phyloP scores from a whole-genome alignment of 306 rosid species.

The Datisca glomerata region DNA sequence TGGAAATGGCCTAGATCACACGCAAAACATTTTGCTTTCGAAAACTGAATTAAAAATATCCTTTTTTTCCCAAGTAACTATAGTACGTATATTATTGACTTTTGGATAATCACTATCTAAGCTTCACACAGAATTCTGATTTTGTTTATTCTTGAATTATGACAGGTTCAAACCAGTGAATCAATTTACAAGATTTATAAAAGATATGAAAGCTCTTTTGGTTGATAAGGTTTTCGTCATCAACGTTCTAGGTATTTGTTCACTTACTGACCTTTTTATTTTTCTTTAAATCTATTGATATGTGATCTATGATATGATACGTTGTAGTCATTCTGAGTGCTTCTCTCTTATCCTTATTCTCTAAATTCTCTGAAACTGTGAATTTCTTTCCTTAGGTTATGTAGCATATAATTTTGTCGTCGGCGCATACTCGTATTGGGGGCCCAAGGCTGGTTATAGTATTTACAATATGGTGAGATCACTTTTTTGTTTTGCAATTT shows the following conservation, averaged over 20 bases:
- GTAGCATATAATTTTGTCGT: conserved; percentile 73
- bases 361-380: neutral
- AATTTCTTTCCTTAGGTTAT: conserved; percentile 43
- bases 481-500: too few relatives aligned
- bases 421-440: conserved; percentile 97
- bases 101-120: neutral
- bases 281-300: too few relatives aligned
- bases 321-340: conserved; percentile 2
- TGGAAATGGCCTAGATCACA: too few relatives aligned
- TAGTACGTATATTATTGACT: too few relatives aligned
- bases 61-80: too few relatives aligned
- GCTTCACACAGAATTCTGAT: neutral
- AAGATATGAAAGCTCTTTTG: conserved; percentile 66
- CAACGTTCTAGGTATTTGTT: conserved; percentile 60
- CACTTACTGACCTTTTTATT: too few relatives aligned
- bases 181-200: conserved; percentile 41
- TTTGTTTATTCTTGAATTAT: neutral
- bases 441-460: conserved; percentile 88
- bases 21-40: too few relatives aligned
- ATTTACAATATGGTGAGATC: conserved; percentile 60
- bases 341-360: neutral
- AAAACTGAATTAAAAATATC: too few relatives aligned
- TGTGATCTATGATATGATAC: too few relatives aligned
- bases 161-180: conserved; percentile 20
- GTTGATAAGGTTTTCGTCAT: conserved; percentile 60